A percentile compares a stretch with the other conserved stretches of the same genome.
Evolutionary conservation across 2,329 filamentous ascomycete species (phyloP).

Genomic region (Akanthomyces uredinophilus): DNA sequence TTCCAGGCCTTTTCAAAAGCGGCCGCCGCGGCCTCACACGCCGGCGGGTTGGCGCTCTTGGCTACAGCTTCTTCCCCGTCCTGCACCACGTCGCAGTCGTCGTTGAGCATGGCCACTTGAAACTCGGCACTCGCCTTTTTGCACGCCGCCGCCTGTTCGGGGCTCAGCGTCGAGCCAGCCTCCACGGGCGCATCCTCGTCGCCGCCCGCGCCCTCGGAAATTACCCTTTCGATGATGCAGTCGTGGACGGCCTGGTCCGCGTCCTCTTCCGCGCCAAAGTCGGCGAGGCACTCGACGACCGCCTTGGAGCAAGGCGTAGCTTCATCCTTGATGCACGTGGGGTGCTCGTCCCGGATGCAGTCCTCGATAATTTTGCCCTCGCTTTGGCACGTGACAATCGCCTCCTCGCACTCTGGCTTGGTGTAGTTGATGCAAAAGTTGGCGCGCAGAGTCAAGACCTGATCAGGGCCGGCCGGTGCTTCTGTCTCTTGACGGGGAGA

Average conservation of each 20-base stretch:
- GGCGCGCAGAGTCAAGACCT: background rate
- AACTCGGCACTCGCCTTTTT: background rate
- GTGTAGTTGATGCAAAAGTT: background rate
- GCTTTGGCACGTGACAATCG: background rate
- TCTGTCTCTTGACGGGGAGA: background rate
- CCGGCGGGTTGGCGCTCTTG: background rate
- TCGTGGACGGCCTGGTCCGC: background rate
- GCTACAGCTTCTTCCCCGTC: background rate
- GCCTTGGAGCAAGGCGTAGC: background rate
- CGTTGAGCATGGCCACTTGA: background rate
- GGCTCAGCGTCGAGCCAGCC: background rate
- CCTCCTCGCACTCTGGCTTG: background rate
- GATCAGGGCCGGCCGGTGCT: background rate
- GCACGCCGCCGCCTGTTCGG: background rate
- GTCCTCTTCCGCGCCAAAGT: background rate
- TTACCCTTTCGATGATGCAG: background rate
- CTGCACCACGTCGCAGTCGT: background rate
- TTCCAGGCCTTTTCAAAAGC: background rate
- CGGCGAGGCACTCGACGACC: background rate
- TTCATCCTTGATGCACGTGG: background rate
- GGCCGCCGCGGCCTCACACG: background rate
- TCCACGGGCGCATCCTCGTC: background rate
- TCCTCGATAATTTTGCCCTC: background rate
- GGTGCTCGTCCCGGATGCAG: background rate
- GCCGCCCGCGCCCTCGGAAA: background rate